Evolutionary conservation across 495 filamentous ascomycete species (phyloP).

Genomic region (Penicillium egyptiacum): DNA sequence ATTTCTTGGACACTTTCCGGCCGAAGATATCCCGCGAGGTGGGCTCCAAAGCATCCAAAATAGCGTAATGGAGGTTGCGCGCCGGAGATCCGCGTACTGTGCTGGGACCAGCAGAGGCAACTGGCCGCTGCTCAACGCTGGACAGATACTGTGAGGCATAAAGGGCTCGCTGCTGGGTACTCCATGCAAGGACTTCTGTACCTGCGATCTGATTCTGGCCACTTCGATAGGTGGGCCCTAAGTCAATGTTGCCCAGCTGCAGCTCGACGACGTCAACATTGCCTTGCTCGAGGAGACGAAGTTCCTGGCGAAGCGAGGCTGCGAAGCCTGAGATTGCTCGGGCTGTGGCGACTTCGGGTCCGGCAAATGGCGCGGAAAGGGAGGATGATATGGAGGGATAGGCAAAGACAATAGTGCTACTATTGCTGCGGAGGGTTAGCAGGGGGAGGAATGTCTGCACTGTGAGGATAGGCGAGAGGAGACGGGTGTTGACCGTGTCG

Average conservation of each 20-base stretch:
- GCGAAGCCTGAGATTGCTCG: slow-evolving; percentile 80
- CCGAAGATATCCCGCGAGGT: slow-evolving; percentile 40
- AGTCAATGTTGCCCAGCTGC: slow-evolving; percentile 84
- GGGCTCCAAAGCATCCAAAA: slow-evolving; percentile 79
- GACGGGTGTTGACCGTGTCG: slow-evolving; percentile 84
- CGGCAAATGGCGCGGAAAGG: slow-evolving; percentile 79
- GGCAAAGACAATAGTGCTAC: slow-evolving; percentile 69
- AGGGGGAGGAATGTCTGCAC: slow-evolving; percentile 84
- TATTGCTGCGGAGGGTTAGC: slow-evolving; percentile 54
- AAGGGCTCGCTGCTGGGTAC: slow-evolving; percentile 48
- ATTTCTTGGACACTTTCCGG: slow-evolving; percentile 36
- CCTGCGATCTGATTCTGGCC: slow-evolving; percentile 46
- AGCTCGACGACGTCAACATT: slow-evolving; percentile 77
- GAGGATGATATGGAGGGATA: slow-evolving; percentile 83
- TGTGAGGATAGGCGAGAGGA: slow-evolving; percentile 88
- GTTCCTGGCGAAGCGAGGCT: slow-evolving; percentile 70
- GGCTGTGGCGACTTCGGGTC: slow-evolving; percentile 74
- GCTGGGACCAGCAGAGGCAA: slow-evolving; percentile 43
- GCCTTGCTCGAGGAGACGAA: slow-evolving; percentile 47
- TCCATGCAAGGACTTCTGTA: slow-evolving; percentile 67
- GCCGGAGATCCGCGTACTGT: slow-evolving; percentile 63
- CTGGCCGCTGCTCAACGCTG: slow-evolving; percentile 46
- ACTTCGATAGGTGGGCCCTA: slow-evolving; percentile 45
- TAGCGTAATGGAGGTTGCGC: slow-evolving; percentile 74
- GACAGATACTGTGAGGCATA: slow-evolving; percentile 46